Base-by-base conservation (phyloP, 2,329 filamentous ascomycete genomes). In the Penicillium sp. region DNA sequence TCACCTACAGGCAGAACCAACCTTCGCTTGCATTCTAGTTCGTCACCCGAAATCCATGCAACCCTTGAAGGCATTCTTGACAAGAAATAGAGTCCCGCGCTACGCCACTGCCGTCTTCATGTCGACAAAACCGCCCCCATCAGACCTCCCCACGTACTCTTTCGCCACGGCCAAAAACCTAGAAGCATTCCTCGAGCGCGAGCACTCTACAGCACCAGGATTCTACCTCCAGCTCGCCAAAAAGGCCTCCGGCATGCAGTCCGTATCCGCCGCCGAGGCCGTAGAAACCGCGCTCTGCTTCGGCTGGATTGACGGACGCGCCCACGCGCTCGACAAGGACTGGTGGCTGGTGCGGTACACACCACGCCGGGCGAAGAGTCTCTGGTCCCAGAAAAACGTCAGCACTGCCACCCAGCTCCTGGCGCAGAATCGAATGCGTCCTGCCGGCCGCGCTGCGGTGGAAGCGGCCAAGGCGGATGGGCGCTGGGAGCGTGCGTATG, bases 271-370 rank as follows among this genome's bases (percentile, higher is more conserved):
- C 53, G 43, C 62, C 5, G 59, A 80, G 54, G 78, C 78, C 1
- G 68, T 82, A 13, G 74, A 81, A 53, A 60, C 68, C 21, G 78
- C 78, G 1, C 67, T 83, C 5, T 81, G 78, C 56, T 76, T 75
- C 52, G 79, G 80, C 28, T 83, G 79, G 79, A 83, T 82, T 41
- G 78, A 83, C 54, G 77, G 79, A 0, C 77, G 78, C 51, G 69
- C 69, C 2, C 67, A 69, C 32, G 41, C 62, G 3, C 57, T 67
- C 32, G 72, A 80, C 47, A 67, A 67, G 0, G 51, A 60, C 3
- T 72, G 69, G 49, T 81, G 76, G 56, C 55, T 76, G 1, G 76
- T 78, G 50, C 71, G 77, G 7, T 82, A 79, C 64, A 80, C 78
- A 1, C 79, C 78, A 2, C 76, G 79, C 4, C 70, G 74, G 3